These are phyloP conservation scores for Amesomyces nigricolor DNA, from an alignment of 2,329 filamentous ascomycete species.

Conservation along the genomic window DNA sequence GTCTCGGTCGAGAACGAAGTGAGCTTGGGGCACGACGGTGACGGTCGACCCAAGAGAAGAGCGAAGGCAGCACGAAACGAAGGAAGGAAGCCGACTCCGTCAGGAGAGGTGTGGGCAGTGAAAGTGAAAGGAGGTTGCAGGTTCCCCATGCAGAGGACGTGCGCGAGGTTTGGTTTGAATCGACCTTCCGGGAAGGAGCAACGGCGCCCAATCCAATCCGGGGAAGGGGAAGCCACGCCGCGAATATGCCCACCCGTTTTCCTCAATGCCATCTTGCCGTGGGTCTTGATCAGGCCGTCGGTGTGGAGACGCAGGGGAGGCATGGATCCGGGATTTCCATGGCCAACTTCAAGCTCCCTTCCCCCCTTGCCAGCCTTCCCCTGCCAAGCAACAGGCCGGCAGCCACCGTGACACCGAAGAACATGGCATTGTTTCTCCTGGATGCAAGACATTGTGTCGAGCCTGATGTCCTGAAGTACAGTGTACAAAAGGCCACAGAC, in stretches of 20 bases:
- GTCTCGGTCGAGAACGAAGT: constrained; percentile 10
- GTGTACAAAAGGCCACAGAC: too few relatives aligned
- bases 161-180: constrained; percentile 12
- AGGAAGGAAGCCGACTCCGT: constrained; percentile 8
- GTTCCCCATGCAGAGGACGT: constrained; percentile 5
- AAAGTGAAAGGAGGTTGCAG: not conserved
- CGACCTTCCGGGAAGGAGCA: not conserved
- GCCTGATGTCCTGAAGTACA: too few relatives aligned
- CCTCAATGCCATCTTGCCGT: not conserved
- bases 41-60: constrained; percentile 6
- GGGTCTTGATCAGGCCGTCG: not conserved
- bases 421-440: not conserved
- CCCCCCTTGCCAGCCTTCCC: not conserved
- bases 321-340: constrained; percentile 1
- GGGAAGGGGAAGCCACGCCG: constrained; percentile 6
- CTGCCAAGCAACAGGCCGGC: not conserved
- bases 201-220: constrained; percentile 15
- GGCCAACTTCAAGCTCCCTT: not conserved
- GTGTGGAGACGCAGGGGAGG: not conserved
- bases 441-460: not conserved
- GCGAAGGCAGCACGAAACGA: not conserved
- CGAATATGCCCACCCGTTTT: not conserved
- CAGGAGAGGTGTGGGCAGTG: constrained; percentile 5
- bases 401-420: not conserved
- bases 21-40: not conserved